A percentile compares a stretch with the other conserved stretches of the same genome.
phyloP scores from a whole-genome alignment of 225 moss, liverwort and hornwort genomes.

The Physcomitrium patens region DNA sequence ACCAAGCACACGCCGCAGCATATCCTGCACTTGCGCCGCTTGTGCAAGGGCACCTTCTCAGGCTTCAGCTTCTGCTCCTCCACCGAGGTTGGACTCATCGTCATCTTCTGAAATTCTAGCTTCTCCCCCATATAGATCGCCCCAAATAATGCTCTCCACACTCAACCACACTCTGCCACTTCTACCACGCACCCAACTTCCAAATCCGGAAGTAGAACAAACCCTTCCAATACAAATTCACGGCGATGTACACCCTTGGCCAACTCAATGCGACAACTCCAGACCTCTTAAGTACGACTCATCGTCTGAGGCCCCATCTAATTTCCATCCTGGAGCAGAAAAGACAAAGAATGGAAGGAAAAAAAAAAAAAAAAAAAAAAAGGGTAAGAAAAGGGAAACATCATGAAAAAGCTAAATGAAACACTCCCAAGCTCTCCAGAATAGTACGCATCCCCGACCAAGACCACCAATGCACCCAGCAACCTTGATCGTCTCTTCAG shows the following conservation, averaged over 20 bases:
- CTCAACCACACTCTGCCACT: background rate
- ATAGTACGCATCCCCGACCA: too few species aligned
- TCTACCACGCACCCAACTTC: background rate
- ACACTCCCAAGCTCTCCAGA: too few species aligned
- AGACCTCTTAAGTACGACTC: too few species aligned
- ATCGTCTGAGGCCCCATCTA: too few species aligned
- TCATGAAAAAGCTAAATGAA: too few species aligned
- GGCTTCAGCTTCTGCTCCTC: conserved; percentile 31
- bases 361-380: too few species aligned
- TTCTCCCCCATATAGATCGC: conserved; percentile 45
- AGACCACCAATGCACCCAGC: too few species aligned
- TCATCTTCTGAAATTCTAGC: conserved; percentile 44
- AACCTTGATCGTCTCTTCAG: too few species aligned
- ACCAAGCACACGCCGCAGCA: conserved; percentile 42
- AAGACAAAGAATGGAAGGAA: too few species aligned
- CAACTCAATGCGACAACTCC: too few species aligned
- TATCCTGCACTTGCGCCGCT: conserved; percentile 44
- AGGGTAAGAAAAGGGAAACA: too few species aligned
- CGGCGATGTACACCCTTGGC: conserved; percentile 1
- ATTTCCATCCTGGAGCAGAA: too few species aligned
- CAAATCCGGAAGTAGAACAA: background rate
- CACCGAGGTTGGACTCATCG: conserved; percentile 27
- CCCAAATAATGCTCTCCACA: background rate
- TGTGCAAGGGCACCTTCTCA: conserved; percentile 31
- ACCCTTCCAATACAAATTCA: background rate